Base-by-base conservation (phyloP, 164 flowering plant genomes). In the Pachysandra terminalis region DNA sequence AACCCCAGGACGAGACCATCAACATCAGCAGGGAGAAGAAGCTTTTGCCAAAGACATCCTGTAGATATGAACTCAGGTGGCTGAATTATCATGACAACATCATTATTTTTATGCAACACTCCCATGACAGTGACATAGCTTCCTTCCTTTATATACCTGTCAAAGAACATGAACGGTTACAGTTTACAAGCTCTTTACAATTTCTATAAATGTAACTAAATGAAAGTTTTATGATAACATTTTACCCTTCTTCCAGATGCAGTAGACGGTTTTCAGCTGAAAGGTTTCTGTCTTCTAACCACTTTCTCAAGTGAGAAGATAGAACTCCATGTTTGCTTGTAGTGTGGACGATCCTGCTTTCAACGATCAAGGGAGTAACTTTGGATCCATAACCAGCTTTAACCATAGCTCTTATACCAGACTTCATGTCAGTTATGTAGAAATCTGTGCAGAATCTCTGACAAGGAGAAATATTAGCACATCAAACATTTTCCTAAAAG, bases 401-500 rank as follows among this genome's bases (percentile, higher is more conserved):
- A 15, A 89, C 90, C 69, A 80, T 61, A 19, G 83, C 87, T 78
- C 84, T 74, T 13, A 79, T 56, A 35, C 90, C 86, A 16, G 91
- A 83, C 71, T 80, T 83, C 19, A 45, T 56, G 73, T 89, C 95
- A n/a, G 84, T 79, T 57, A 87, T 74, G 78, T 79, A 81, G 74
- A 89, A 87, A 68, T 87, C 91, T 15, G 91, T 83, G 60, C 80
- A 80, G 69, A 80, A 79, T 65, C 87, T 89, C 91, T 89, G 95
- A 60, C 62, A 74, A 57, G 59, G 32, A 68, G 53, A 81, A 70
- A 32, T 15, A 58, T 32, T 65, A 70, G 24, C 56, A 67, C 66
- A 65, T 61, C 22, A 73, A 61, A 6, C 51, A 40, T 40, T 19
- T 1, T 17, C 56, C 19, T 54, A 19, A 54, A 13, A 21, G 56